Evolutionary conservation across 2,329 filamentous ascomycete genomes (phyloP).

Genomic region (Dichotomopilus funicola): DNA sequence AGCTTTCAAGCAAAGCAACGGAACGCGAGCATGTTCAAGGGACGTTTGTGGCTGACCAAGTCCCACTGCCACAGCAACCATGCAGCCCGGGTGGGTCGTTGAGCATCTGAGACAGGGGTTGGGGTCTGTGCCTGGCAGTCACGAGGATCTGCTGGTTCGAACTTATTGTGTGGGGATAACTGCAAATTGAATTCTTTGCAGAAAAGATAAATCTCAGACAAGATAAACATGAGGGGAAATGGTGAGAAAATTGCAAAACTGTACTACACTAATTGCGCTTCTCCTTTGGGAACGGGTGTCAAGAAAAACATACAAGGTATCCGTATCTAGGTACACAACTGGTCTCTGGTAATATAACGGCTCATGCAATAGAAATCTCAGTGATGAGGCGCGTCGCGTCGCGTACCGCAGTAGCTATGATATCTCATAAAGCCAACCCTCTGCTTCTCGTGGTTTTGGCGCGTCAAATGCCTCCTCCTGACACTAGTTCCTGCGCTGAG

Average conservation of each 20-base stretch:
- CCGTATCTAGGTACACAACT: neutral
- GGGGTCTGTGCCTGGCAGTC: slow-evolving; percentile 2
- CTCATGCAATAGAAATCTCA: neutral
- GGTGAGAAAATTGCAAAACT: too few species aligned
- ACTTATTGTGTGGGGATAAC: neutral
- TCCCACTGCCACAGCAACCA: slow-evolving; percentile 15
- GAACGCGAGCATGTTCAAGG: neutral
- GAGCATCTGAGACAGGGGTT: slow-evolving; percentile 5
- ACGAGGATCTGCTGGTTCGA: neutral
- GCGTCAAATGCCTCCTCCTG: too few species aligned
- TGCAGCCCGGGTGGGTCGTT: neutral
- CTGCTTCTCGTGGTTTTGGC: too few species aligned
- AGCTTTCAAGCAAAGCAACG: neutral
- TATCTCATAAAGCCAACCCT: too few species aligned
- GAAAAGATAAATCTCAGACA: too few species aligned
- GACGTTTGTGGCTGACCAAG: neutral
- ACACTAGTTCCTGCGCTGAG: too few species aligned
- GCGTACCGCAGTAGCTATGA: neutral
- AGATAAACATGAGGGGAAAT: too few species aligned
- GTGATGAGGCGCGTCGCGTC: neutral
- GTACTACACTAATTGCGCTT: too few species aligned
- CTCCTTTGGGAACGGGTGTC: neutral
- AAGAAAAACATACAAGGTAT: neutral
- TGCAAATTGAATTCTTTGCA: neutral
- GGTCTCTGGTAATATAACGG: neutral